Conservation (phyloP, 2,329 filamentous ascomycete species). For the Elsinoe necatrix region DNA sequence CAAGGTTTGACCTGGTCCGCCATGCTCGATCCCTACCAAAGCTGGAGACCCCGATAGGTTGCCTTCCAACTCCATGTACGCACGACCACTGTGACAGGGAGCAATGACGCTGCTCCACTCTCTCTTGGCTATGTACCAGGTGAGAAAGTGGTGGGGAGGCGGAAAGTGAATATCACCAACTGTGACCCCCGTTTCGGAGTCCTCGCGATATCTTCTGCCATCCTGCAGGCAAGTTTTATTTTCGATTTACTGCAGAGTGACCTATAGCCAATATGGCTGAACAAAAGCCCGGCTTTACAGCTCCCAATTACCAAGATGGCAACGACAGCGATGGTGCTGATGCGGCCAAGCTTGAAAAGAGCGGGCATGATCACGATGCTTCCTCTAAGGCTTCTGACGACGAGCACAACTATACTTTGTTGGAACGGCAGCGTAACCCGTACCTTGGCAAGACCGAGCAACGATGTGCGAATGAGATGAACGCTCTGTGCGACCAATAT, state of each 20-base stretch:
- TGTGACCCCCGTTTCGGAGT: neutral
- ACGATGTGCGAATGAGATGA: constrained; percentile 23
- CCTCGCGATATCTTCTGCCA: neutral
- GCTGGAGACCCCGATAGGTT: constrained; percentile 6
- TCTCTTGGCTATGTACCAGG: neutral
- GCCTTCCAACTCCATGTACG: neutral
- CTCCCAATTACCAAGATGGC: neutral
- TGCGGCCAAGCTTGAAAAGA: constrained; percentile 4
- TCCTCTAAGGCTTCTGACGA: constrained; percentile 3
- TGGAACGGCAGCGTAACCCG: constrained; percentile 22
- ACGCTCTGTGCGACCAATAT: constrained; percentile 21
- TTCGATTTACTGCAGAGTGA: neutral
- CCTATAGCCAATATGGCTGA: neutral
- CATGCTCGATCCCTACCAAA: neutral
- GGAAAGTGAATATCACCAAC: neutral
- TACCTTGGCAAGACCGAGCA: constrained; percentile 25
- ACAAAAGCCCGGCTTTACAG: neutral
- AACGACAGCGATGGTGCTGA: constrained; percentile 9
- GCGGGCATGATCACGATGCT: neutral
- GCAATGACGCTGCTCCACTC: constrained; percentile 9
- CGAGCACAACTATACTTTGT: neutral
- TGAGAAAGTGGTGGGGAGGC: neutral
- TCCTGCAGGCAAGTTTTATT: neutral
- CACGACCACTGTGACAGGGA: neutral
- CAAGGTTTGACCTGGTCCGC: constrained; percentile 6